Base-by-base conservation (phyloP, 208 protist genomes). In the Strigomonas galati region DNA sequence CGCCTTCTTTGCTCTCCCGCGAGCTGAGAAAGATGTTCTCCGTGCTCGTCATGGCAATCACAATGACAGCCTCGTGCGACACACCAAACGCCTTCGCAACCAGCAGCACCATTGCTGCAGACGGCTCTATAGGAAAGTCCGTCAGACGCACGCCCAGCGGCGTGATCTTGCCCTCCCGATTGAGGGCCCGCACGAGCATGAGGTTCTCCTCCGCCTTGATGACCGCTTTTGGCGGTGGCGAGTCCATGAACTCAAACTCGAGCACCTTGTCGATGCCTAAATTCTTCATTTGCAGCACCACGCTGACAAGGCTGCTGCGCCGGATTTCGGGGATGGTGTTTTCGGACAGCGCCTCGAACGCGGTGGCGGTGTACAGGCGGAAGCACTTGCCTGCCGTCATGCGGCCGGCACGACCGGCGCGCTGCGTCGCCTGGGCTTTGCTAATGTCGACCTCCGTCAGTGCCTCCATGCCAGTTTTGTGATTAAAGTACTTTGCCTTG, bases 211-310 rank as follows among this genome's bases (percentile, higher is more conserved):
- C 87, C 0, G 97, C 97, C 44, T 87, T 84, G 21, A 91, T 78
- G 0, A 99, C 77, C 4, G 96, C 87, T 60, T 89, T 79, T 5
- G 71, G 78, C 23, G 66, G 89, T 48, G 99, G 98, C 48, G 91
- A 89, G 78, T 99, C 98, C 97, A 99, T 98, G 62, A 99, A 99
- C 72, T 99, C 97, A 82, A 99, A 99, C 30, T 93, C 68, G 26
- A 98, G 76, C 31, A 99, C 87, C 72, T 99, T 91, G 63, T 98
- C 74, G 57, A 99, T 99, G 52, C 94, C 88, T 6, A 99, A 84
- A n/a, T 74, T 90, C 62, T 97, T 97, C 81, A 97, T 89, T 37
- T 98, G 74, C 7, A 99, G 81, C 26, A 99, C 96, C 0, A 99
- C 97, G 69, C 98, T 98, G 26, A 96, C 92, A 1, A 99, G 83